These are phyloP conservation scores for Geotrichum klebahnii DNA, from an alignment of 1,139 yeast species.

Conservation along the genomic window DNA sequence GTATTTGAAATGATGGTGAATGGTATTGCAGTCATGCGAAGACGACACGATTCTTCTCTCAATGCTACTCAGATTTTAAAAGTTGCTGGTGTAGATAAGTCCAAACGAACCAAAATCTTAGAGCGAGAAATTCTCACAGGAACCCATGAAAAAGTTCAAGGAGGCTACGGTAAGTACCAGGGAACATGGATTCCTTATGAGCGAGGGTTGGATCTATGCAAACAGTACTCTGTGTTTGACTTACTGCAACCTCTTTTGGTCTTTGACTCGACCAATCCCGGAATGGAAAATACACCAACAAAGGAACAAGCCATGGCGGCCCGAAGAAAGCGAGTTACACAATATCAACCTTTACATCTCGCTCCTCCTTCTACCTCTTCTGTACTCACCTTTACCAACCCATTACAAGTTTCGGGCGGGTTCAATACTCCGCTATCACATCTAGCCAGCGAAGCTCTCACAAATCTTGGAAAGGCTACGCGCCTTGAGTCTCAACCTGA, in stretches of 20 bases:
- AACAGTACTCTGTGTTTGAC: slow-evolving; percentile 61
- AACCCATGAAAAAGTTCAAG: slow-evolving; percentile 86
- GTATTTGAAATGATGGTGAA: slow-evolving; percentile 79
- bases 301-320: slow-evolving; percentile 47
- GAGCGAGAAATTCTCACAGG: slow-evolving; percentile 88
- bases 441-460: slow-evolving; percentile 19
- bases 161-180: slow-evolving; percentile 91
- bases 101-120: slow-evolving; percentile 75
- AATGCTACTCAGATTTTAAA: slow-evolving; percentile 89
- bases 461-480: slow-evolving; percentile 13
- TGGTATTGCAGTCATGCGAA: slow-evolving; percentile 79
- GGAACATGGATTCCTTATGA: slow-evolving; percentile 83
- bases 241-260: slow-evolving; percentile 58
- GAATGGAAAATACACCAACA: slow-evolving; percentile 59
- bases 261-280: slow-evolving; percentile 52
- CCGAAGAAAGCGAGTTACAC: slow-evolving; percentile 34
- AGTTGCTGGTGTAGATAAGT: slow-evolving; percentile 81
- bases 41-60: slow-evolving; percentile 74
- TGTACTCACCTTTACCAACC: slow-evolving; percentile 17
- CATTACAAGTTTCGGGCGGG: slow-evolving; percentile 19
- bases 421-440: slow-evolving; percentile 19
- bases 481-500: slow-evolving; percentile 5
- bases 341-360: slow-evolving; percentile 23
- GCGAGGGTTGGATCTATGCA: slow-evolving; percentile 58
- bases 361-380: slow-evolving; percentile 19